Evolutionary conservation across 1,284 basidiomycete species (phyloP).

Genomic region (Wallemia mellicola): DNA sequence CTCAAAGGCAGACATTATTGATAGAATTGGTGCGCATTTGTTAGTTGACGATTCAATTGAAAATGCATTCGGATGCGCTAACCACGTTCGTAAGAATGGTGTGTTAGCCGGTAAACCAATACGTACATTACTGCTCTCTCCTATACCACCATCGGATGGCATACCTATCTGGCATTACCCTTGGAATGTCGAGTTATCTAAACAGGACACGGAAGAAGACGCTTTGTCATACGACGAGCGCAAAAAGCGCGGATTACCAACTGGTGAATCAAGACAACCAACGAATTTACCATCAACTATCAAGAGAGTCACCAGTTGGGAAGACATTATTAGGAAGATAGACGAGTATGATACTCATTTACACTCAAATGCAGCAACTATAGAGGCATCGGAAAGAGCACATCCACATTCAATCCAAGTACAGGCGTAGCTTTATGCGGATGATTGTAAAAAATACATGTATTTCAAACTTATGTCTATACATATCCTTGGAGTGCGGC

Average conservation of each 20-base stretch:
- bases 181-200: constrained; percentile 32
- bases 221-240: constrained; percentile 29
- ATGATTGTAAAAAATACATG: neutral
- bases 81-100: constrained; percentile 4
- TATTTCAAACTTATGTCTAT: neutral
- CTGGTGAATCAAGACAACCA: constrained; percentile 9
- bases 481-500: constrained; percentile 55
- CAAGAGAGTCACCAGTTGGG: constrained; percentile 13
- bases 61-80: constrained; percentile 32
- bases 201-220: constrained; percentile 21
- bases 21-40: constrained; percentile 28
- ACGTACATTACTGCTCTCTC: constrained; percentile 40
- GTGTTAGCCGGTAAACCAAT: constrained; percentile 12
- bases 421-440: no score
- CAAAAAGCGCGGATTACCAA: constrained; percentile 18
- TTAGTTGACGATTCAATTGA: constrained; percentile 50
- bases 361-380: no score
- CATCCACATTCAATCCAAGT: no score
- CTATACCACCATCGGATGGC: neutral
- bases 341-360: constrained; percentile 3
- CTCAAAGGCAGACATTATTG: constrained; percentile 23
- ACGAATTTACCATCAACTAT: constrained; percentile 13
- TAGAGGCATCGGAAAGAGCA: no score
- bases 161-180: constrained; percentile 19
- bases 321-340: constrained; percentile 16